Percentiles rank a stretch among this genome's conserved stretches.
Conservation (phyloP, 192 early-diverging fungal species). For the Ambispora gerdemannii region DNA sequence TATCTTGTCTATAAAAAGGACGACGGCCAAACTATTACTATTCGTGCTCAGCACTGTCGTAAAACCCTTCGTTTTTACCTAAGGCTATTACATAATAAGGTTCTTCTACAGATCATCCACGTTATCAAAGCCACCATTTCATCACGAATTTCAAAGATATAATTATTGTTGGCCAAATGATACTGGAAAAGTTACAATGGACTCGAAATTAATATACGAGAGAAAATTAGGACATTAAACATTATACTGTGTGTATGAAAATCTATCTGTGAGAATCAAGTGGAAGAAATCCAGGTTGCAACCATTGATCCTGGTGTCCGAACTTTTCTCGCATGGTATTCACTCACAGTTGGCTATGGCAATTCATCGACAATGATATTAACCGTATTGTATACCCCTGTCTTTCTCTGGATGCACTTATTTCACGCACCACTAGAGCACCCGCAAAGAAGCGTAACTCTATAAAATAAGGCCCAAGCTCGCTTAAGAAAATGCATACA, state of each 20-base stretch:
- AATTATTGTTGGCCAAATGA: conserved; percentile 19
- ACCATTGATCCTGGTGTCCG: neutral
- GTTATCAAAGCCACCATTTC: conserved; percentile 4
- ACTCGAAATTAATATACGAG: conserved; percentile 17
- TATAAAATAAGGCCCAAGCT: conserved; percentile 18
- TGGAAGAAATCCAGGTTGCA: neutral
- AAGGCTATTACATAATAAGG: conserved; percentile 9
- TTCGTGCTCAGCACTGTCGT: neutral
- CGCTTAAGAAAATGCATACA: conserved; percentile 17
- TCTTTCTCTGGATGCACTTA: conserved; percentile 14
- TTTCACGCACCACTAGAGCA: conserved; percentile 16
- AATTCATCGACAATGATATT: conserved; percentile 23
- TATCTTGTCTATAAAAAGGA: neutral
- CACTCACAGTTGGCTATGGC: too few species aligned
- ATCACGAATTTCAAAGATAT: neutral
- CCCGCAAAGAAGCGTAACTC: conserved; percentile 17
- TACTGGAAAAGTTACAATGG: conserved; percentile 17
- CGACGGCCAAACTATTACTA: too few species aligned
- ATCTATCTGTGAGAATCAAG: conserved; percentile 15
- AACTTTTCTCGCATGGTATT: conserved; percentile 26
- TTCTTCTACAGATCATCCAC: conserved; percentile 1
- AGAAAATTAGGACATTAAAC: conserved; percentile 13
- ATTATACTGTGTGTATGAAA: conserved; percentile 3
- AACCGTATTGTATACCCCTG: conserved; percentile 13
- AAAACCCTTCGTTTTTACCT: neutral